Base-by-base conservation (phyloP, 2,329 filamentous ascomycete genomes). In the Arthrinium puccinioides region DNA sequence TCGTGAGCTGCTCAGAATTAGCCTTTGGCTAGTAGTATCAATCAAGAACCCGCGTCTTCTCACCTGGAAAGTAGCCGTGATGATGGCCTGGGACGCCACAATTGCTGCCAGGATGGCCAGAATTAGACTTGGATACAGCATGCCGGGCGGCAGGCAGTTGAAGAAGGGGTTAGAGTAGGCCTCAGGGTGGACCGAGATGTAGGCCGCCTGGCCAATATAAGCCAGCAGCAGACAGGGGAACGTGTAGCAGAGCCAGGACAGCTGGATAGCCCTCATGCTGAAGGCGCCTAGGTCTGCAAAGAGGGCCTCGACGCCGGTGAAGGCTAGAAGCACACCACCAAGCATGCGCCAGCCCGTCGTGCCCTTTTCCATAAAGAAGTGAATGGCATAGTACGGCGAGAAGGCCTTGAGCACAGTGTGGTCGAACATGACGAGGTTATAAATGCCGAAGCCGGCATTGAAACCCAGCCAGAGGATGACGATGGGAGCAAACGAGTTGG, bases 221-320 rank as follows among this genome's bases (percentile, higher is more conserved):
- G 77, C 74, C 10, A 83, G 54, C 2, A 83, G 54, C 33, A 72
- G 65, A 49, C 82, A 86, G 0, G 85, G 85, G 43, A 79, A 84
- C 3, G 74, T 72, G 46, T 78, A 79, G 36, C 68, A 66, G 4
- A 87, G 62, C 84, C 84, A 89, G 29, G 74, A 82, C 13, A 88
- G 66, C 52, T 86, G 83, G 36, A 89, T 78, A 1, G 84, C 82
- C 28, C 72, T 64, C 48, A 74, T 70, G 55, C 73, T 76, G 56
- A 89, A 89, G 16, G 84, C 84, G 23, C 84, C 84, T 6, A 89
- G 66, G 49, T 89, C 84, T 4, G 84, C 84, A 52, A 87, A 89
- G 1, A 89, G 66, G 2, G 84, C 82, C 54, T 88, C 84, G n/a
- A 85, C 81, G 14, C 80, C 84, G 2, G 84, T 88, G 50, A 89